phyloP scores from a whole-genome alignment of 129 eudicot genomes.

The Solidago caesia region DNA sequence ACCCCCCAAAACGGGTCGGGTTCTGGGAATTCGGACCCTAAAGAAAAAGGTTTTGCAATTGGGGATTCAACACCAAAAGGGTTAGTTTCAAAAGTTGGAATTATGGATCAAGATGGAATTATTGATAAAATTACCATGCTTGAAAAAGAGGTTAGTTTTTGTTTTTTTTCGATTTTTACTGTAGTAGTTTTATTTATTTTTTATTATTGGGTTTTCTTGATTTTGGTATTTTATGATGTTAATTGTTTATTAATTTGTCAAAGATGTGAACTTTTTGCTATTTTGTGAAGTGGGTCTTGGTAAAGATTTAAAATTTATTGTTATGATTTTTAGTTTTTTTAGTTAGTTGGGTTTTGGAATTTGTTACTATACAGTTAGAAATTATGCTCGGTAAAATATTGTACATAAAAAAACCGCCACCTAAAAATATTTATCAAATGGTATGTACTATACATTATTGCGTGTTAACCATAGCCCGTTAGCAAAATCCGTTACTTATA shows the following conservation, averaged over 20 bases:
- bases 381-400: too few species aligned
- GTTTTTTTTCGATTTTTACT: background rate
- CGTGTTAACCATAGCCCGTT: too few species aligned
- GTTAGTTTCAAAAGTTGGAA: conserved; percentile 30
- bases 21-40: conserved; percentile 37
- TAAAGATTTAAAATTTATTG: background rate
- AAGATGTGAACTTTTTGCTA: background rate
- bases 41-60: conserved; percentile 42
- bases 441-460: too few species aligned
- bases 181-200: background rate
- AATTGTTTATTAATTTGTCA: conserved; percentile 25
- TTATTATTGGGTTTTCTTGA: conserved; percentile 20
- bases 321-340: too few species aligned
- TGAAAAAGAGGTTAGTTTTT: conserved; percentile 69
- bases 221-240: conserved; percentile 8
- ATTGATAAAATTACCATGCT: conserved; percentile 49
- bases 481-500: too few species aligned
- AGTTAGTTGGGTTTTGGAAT: too few species aligned
- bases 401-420: too few species aligned
- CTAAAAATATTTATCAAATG: too few species aligned
- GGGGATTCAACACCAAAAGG: conserved; percentile 44
- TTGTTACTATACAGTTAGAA: too few species aligned
- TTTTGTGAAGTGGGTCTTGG: background rate
- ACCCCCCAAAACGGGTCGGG: conserved; percentile 47
- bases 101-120: conserved; percentile 37